Percentiles rank a stretch among this genome's conserved stretches.
Conservation (phyloP, 1,284 basidiomycete genomes). For the Ustilago curta region DNA sequence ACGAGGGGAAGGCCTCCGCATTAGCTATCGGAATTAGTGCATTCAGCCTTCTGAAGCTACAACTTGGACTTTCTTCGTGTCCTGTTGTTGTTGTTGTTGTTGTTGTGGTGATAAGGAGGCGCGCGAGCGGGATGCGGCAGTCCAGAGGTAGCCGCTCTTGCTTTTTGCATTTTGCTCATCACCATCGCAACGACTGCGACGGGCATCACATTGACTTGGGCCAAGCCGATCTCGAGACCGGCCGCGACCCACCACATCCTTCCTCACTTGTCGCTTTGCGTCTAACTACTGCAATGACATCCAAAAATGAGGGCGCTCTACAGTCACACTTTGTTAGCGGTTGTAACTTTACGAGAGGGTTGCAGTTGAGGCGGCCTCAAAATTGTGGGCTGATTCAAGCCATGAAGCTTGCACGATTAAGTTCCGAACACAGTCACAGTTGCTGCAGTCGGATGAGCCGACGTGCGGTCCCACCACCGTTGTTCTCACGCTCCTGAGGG, state of each 20-base stretch:
- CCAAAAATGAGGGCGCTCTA: too few relatives aligned
- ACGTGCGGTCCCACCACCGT: slow-evolving; percentile 2
- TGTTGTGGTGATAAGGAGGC: slow-evolving; percentile 3
- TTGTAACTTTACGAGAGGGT: slow-evolving; percentile 2
- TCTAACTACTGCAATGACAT: too few relatives aligned
- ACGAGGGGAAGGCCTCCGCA: not conserved
- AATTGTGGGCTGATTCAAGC: not conserved
- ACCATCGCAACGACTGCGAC: not conserved
- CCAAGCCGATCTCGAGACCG: not conserved
- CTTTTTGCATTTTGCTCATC: too few relatives aligned
- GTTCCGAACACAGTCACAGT: slow-evolving; percentile 5
- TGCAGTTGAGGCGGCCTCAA: not conserved
- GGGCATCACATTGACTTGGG: too few relatives aligned
- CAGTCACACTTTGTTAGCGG: slow-evolving; percentile 3
- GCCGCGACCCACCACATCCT: not conserved
- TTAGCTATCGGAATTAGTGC: slow-evolving; percentile 28
- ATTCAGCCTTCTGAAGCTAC: not conserved
- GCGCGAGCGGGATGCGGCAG: not conserved
- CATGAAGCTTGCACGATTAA: not conserved
- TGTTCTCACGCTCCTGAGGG: slow-evolving; percentile 9
- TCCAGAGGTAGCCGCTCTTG: too few relatives aligned
- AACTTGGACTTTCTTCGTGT: not conserved
- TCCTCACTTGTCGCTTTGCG: too few relatives aligned
- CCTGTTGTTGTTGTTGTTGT: not conserved
- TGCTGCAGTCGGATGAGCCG: slow-evolving; percentile 11